Percentiles rank a stretch among this genome's conserved stretches.
Conservation (phyloP, 2,329 filamentous ascomycete genomes). For the Chrysoporthe puriensis region DNA sequence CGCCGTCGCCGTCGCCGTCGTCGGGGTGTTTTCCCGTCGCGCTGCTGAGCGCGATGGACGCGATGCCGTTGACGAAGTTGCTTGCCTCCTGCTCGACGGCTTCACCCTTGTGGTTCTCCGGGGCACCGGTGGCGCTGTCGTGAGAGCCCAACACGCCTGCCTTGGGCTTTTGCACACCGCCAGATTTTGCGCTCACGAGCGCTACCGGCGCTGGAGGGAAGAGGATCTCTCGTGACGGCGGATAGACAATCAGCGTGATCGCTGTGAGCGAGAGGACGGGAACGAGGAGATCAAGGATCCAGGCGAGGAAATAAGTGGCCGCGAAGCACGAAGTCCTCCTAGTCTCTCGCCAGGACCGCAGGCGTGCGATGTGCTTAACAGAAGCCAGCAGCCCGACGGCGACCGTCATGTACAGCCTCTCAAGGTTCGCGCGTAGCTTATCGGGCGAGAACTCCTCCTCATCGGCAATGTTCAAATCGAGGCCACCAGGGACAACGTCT, state of each 20-base stretch:
- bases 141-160: constrained; percentile 76
- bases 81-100: constrained; percentile 82
- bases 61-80: constrained; percentile 77
- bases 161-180: constrained; percentile 76
- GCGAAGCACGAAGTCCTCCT: constrained; percentile 68
- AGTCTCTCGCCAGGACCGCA: constrained; percentile 79
- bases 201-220: constrained; percentile 81
- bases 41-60: constrained; percentile 72
- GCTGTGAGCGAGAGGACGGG: constrained; percentile 62
- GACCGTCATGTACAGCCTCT: constrained; percentile 82
- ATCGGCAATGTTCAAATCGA: constrained; percentile 81
- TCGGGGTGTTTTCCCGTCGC: constrained; percentile 78
- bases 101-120: constrained; percentile 82
- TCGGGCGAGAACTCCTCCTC: constrained; percentile 86
- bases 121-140: constrained; percentile 78
- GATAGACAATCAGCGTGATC: constrained; percentile 68
- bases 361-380: constrained; percentile 73
- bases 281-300: constrained; percentile 72
- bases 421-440: constrained; percentile 76
- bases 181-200: constrained; percentile 69
- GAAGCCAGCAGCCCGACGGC: constrained; percentile 67
- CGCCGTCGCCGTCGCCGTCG: constrained; percentile 55
- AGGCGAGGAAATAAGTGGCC: constrained; percentile 61
- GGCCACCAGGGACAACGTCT: constrained; percentile 62
- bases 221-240: constrained; percentile 61